Percentiles rank a stretch among this genome's conserved stretches.
phyloP scores from a whole-genome alignment of 306 rosid species.

The Acacia confusa region DNA sequence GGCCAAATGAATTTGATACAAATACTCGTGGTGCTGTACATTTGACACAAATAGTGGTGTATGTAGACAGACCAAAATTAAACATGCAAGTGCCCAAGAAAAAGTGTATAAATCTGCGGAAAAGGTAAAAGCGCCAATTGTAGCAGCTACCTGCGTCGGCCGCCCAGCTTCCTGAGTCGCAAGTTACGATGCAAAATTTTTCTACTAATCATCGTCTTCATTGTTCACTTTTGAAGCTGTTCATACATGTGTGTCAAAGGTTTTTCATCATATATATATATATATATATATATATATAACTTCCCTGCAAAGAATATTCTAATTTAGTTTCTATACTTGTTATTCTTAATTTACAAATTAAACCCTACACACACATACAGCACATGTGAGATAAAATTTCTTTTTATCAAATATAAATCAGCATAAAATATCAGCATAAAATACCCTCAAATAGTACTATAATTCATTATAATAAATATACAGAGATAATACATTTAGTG shows the following conservation, averaged over 20 bases:
- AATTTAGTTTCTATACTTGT: no score
- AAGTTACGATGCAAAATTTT: neutral
- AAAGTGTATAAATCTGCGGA: neutral
- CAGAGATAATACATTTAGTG: no score
- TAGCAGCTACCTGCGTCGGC: neutral
- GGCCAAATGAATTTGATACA: neutral
- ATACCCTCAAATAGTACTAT: neutral
- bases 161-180: neutral
- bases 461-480: neutral
- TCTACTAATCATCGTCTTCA: neutral
- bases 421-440: neutral
- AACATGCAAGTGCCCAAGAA: neutral
- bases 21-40: neutral
- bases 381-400: no score
- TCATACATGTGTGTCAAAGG: neutral
- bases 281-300: neutral
- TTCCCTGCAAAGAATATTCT: neutral
- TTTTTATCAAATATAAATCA: no score
- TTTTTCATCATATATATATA: neutral
- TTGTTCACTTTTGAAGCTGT: slow-evolving; percentile 16
- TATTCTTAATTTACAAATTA: neutral
- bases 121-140: neutral
- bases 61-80: neutral
- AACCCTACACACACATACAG: no score
- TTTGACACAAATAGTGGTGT: no score